These are phyloP conservation scores for Telopea speciosissima DNA, from an alignment of 177 flowering plant genomes.

Conservation along the genomic window DNA sequence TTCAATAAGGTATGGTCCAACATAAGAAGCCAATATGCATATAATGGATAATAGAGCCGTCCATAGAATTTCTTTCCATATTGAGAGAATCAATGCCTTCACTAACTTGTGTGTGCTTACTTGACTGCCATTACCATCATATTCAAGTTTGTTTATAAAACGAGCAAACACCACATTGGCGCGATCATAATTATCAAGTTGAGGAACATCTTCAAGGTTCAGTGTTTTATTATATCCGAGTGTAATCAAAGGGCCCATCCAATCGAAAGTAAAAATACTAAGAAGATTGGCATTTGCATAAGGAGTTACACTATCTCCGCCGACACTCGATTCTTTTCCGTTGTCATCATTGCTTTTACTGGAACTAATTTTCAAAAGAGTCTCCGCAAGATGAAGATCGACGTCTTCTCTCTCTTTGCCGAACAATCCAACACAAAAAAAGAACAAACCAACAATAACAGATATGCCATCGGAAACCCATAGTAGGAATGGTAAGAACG, in stretches of 20 bases:
- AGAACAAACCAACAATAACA: too few relatives aligned
- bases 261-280: conserved; percentile 27
- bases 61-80: conserved; percentile 38
- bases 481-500: too few relatives aligned
- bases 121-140: conserved; percentile 2
- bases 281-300: conserved; percentile 18
- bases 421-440: too few relatives aligned
- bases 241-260: conserved; percentile 27
- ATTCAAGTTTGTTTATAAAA: conserved; percentile 23
- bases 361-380: conserved; percentile 1
- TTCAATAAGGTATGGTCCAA: conserved; percentile 38
- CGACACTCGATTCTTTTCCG: conserved; percentile 1
- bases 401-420: conserved; percentile 20
- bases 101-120: neutral
- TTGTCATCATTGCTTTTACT: neutral
- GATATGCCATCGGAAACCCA: too few relatives aligned
- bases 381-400: conserved; percentile 14
- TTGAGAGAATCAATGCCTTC: conserved; percentile 39
- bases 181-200: conserved; percentile 23
- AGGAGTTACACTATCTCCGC: conserved; percentile 16
- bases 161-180: conserved; percentile 23
- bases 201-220: conserved; percentile 48
- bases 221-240: conserved; percentile 26
- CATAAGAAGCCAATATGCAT: conserved; percentile 29
- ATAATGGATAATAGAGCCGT: conserved; percentile 35